phyloP scores from a whole-genome alignment of 2,329 filamentous ascomycete species.

The Cordyceps militaris region DNA sequence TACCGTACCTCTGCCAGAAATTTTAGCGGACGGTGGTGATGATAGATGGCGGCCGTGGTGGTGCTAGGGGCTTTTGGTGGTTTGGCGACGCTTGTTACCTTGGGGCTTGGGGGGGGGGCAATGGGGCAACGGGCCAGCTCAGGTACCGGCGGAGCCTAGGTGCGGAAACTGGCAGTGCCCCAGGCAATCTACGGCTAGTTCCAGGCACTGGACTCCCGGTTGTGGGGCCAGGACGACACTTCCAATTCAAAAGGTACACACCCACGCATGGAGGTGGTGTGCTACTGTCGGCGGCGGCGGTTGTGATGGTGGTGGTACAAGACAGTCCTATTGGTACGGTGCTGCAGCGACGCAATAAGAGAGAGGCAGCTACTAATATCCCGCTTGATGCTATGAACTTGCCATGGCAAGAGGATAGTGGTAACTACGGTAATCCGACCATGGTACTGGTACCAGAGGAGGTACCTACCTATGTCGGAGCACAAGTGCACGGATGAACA shows the following conservation, averaged over 20 bases:
- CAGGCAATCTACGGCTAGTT: constrained; percentile 5
- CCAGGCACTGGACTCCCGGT: not conserved
- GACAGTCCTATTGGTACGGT: not conserved
- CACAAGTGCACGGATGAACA: too few relatives aligned
- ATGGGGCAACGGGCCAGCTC: not conserved
- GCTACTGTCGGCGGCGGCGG: not conserved
- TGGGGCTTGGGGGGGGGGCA: not conserved
- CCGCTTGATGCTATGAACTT: not conserved
- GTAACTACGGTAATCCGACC: not conserved
- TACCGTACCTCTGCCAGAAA: not conserved
- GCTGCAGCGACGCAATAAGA: not conserved
- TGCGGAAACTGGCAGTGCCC: not conserved
- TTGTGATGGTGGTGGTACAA: not conserved
- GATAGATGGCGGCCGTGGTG: too few relatives aligned
- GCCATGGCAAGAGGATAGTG: not conserved
- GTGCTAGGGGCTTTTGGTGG: not conserved
- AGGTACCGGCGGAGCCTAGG: not conserved
- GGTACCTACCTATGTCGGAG: too few relatives aligned
- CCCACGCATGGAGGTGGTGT: not conserved
- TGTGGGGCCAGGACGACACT: not conserved
- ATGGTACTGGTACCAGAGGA: too few relatives aligned
- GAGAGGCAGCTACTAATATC: not conserved
- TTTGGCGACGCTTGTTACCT: not conserved
- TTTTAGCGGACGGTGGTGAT: not conserved
- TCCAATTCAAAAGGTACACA: not conserved